Percentiles rank a stretch among this genome's conserved stretches.
These are phyloP conservation scores for Penicillium digitatum DNA, from an alignment of 2,329 filamentous ascomycete species.

Conservation along the genomic window DNA sequence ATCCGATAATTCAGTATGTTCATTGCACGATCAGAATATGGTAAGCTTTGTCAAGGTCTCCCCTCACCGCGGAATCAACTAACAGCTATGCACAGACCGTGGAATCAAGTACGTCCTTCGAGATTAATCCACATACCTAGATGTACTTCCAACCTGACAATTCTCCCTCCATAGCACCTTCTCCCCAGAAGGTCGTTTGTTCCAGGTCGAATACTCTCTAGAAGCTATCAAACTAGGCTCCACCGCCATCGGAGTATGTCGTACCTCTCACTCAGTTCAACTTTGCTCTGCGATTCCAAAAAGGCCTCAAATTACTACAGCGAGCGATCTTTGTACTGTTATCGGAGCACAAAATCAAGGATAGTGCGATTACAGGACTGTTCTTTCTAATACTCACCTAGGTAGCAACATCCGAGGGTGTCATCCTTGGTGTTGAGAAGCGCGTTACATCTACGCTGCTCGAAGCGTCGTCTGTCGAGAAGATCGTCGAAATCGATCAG, in stretches of 20 bases:
- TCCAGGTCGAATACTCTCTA: constrained; percentile 99
- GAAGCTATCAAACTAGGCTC: constrained; percentile 99
- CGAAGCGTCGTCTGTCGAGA: constrained; percentile 96
- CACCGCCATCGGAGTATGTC: constrained; percentile 83
- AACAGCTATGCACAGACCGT: constrained; percentile 61
- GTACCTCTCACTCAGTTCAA: neutral
- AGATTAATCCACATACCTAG: neutral
- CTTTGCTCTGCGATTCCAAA: neutral
- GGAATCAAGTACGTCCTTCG: constrained; percentile 78
- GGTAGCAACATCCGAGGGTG: constrained; percentile 89
- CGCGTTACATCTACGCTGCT: constrained; percentile 96
- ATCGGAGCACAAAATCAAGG: neutral
- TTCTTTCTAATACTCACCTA: constrained; percentile 30
- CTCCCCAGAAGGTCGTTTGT: constrained; percentile 97
- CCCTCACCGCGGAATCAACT: constrained; percentile 13
- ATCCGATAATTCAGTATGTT: constrained; percentile 71
- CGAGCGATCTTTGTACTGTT: neutral
- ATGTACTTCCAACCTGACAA: constrained; percentile 22
- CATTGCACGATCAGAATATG: constrained; percentile 99
- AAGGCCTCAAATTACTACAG: neutral
- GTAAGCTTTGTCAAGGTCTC: constrained; percentile 54
- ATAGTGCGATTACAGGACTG: neutral
- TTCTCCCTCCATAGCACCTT: constrained; percentile 68
- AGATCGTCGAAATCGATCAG: constrained; percentile 98
- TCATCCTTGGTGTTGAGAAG: constrained; percentile 97